Evolutionary conservation across 2,329 filamentous ascomycete species (phyloP).

Genomic region (Aspergillus niger): DNA sequence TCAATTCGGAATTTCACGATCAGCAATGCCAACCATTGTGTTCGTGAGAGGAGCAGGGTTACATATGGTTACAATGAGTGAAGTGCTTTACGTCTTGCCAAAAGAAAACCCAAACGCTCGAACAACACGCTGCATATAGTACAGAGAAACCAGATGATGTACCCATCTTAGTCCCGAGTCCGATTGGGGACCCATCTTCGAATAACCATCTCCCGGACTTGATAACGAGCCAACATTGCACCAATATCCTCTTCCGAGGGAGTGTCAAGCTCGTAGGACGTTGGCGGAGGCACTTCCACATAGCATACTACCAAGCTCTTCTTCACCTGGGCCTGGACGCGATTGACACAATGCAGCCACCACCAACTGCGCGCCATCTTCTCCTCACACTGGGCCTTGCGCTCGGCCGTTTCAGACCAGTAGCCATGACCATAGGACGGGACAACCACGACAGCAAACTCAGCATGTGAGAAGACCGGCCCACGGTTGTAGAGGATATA

Average conservation of each 20-base stretch:
- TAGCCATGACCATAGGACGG: conserved; percentile 75
- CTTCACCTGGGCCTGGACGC: conserved; percentile 83
- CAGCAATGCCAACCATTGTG: neutral
- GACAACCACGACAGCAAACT: conserved; percentile 83
- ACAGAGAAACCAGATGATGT: conserved; percentile 2
- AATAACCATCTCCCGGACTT: conserved; percentile 76
- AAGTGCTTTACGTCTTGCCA: neutral
- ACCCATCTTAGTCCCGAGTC: conserved; percentile 58
- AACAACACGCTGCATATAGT: neutral
- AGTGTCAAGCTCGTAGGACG: conserved; percentile 41
- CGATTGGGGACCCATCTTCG: conserved; percentile 84
- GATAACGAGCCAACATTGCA: conserved; percentile 67
- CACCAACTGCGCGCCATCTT: conserved; percentile 50
- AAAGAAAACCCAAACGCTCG: neutral
- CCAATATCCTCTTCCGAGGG: conserved; percentile 57
- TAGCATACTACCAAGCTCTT: conserved; percentile 90
- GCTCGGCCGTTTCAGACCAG: conserved; percentile 61
- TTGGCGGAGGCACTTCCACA: conserved; percentile 80
- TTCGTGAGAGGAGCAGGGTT: conserved; percentile 5
- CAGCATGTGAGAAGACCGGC: conserved; percentile 90
- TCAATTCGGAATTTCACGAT: neutral
- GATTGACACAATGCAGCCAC: conserved; percentile 78
- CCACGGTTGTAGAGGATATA: conserved; percentile 93
- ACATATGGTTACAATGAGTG: conserved; percentile 16
- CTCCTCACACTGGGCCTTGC: conserved; percentile 54